Conservation (phyloP, 176 grass and related monocot species). For the Puya raimondii region DNA sequence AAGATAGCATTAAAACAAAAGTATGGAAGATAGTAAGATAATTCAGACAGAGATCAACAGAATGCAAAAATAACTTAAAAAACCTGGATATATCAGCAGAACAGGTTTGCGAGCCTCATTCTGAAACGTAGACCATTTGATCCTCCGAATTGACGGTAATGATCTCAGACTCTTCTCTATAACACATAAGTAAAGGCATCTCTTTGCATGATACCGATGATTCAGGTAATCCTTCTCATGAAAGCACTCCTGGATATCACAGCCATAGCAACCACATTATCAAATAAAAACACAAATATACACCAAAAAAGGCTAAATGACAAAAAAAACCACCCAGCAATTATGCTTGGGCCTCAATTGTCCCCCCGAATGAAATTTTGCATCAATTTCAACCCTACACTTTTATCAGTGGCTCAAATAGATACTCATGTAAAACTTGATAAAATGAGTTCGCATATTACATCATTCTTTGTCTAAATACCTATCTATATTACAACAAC, state of each 20-base stretch:
- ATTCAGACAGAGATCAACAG: too few species aligned
- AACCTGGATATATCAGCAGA: conserved; percentile 83
- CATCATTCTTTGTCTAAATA: too few species aligned
- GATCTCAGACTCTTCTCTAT: conserved; percentile 62
- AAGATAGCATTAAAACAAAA: neutral
- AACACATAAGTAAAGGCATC: conserved; percentile 70
- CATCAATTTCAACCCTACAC: too few species aligned
- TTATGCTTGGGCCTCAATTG: neutral
- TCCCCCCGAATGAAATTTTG: neutral
- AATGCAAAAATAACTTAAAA: neutral
- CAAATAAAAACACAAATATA: neutral
- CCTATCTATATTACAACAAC: too few species aligned
- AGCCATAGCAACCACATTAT: conserved; percentile 17
- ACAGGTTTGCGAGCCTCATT: conserved; percentile 85
- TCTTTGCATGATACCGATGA: conserved; percentile 88
- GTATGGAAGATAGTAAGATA: neutral
- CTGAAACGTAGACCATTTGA: conserved; percentile 74
- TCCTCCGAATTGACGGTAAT: conserved; percentile 31
- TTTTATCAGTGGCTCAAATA: too few species aligned
- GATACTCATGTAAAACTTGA: too few species aligned
- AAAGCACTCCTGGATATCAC: conserved; percentile 70
- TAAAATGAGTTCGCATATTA: too few species aligned
- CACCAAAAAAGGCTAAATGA: neutral
- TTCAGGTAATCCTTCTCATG: conserved; percentile 92
- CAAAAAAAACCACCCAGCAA: neutral